Evolutionary conservation across 1,139 yeast species (phyloP).

Genomic region (Diutina pseudorugosa): DNA sequence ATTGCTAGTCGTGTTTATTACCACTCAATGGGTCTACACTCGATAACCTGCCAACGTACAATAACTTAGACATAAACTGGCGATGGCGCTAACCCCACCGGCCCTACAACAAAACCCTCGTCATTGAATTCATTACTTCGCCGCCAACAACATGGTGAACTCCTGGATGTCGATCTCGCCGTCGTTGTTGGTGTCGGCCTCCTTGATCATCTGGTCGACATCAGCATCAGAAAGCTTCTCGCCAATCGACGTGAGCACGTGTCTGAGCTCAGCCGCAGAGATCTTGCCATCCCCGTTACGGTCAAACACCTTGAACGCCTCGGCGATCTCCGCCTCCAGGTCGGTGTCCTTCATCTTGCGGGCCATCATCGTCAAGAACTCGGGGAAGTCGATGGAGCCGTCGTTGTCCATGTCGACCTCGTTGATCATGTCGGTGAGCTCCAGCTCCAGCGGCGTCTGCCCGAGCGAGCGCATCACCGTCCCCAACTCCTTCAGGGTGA

Average conservation of each 20-base stretch:
- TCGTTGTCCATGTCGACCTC: constrained; percentile 94
- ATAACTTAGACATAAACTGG: no score
- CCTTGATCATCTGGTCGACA: constrained; percentile 92
- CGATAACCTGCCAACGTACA: no score
- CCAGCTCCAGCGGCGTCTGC: constrained; percentile 92
- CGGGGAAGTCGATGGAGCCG: constrained; percentile 89
- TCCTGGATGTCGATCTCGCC: constrained; percentile 95
- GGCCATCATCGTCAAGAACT: constrained; percentile 77
- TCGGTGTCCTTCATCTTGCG: constrained; percentile 95
- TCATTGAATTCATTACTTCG: constrained; percentile 18
- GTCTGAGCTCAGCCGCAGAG: constrained; percentile 91
- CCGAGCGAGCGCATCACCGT: constrained; percentile 98
- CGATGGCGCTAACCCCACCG: no score
- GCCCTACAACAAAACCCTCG: background rate
- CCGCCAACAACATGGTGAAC: constrained; percentile 67
- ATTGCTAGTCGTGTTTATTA: no score
- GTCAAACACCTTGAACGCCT: constrained; percentile 92
- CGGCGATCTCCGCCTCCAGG: constrained; percentile 91
- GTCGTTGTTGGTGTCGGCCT: constrained; percentile 90
- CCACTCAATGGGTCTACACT: no score
- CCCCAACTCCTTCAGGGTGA: constrained; percentile 91
- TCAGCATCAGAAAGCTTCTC: constrained; percentile 93
- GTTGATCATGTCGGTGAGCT: constrained; percentile 89
- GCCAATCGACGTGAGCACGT: constrained; percentile 93
- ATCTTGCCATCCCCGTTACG: constrained; percentile 95